Evolutionary conservation across 257 asterid genomes (phyloP).

Genomic region (Rehmannia glutinosa): DNA sequence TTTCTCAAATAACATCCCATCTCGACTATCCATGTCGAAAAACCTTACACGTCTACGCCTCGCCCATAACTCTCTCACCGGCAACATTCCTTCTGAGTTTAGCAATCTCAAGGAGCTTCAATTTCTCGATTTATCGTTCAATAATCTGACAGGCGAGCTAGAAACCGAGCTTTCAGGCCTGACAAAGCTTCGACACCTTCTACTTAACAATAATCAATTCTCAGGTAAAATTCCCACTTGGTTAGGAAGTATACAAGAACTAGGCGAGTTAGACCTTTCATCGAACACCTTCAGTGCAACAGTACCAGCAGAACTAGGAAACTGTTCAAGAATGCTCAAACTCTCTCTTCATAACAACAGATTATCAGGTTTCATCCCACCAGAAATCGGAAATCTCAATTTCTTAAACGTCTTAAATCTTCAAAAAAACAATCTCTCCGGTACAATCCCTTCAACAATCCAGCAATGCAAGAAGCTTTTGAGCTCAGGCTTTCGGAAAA

Average conservation of each 20-base stretch:
- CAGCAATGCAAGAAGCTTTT: slow-evolving; percentile 75
- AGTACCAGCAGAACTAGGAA: slow-evolving; percentile 64
- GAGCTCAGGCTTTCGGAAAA: slow-evolving; percentile 82
- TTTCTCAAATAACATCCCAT: slow-evolving; percentile 62
- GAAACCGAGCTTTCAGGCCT: slow-evolving; percentile 42
- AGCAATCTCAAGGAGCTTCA: slow-evolving; percentile 54
- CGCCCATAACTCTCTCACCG: slow-evolving; percentile 60
- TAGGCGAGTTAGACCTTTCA: slow-evolving; percentile 84
- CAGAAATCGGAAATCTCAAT: slow-evolving; percentile 68
- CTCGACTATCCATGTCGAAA: slow-evolving; percentile 46
- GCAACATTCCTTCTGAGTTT: slow-evolving; percentile 52
- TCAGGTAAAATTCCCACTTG: slow-evolving; percentile 58
- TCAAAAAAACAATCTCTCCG: slow-evolving; percentile 60
- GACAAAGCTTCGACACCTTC: slow-evolving; percentile 54
- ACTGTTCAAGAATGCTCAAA: slow-evolving; percentile 57
- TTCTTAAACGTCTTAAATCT: slow-evolving; percentile 69
- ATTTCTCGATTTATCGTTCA: slow-evolving; percentile 75
- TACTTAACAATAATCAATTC: slow-evolving; percentile 53
- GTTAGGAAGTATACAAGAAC: slow-evolving; percentile 59
- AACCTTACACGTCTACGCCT: slow-evolving; percentile 66
- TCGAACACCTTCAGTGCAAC: slow-evolving; percentile 58
- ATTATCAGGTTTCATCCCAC: slow-evolving; percentile 64
- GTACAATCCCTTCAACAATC: slow-evolving; percentile 58
- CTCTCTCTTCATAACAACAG: slow-evolving; percentile 58
- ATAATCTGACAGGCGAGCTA: slow-evolving; percentile 53